A percentile compares a stretch with the other conserved stretches of the same genome.
These are phyloP conservation scores for Paxillus ammoniavirescens DNA, from an alignment of 768 basidiomycete genomes.

Conservation along the genomic window DNA sequence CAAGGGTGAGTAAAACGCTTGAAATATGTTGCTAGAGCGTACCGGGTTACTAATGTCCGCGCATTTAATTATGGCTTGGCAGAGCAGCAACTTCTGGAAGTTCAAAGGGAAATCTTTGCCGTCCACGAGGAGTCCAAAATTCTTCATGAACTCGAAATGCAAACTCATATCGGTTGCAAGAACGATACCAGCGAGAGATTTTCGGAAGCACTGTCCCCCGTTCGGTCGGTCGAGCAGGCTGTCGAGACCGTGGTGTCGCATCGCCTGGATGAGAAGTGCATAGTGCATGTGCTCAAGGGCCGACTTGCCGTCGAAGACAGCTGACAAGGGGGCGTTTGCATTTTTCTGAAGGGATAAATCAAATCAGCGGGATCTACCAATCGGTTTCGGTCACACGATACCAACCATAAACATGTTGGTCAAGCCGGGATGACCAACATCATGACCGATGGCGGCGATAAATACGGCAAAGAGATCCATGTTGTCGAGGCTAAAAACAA, in stretches of 20 bases:
- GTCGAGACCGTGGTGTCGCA: constrained; percentile 77
- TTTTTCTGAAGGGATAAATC: constrained; percentile 65
- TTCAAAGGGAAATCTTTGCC: constrained; percentile 40
- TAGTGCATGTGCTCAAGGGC: constrained; percentile 93
- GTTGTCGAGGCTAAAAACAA: constrained; percentile 46
- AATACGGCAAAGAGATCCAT: constrained; percentile 83
- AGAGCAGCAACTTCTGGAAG: constrained; percentile 65
- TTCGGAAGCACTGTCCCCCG: constrained; percentile 54
- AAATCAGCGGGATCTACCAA: not conserved
- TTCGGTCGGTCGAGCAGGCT: constrained; percentile 58
- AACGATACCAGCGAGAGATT: constrained; percentile 76
- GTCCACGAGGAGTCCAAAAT: constrained; percentile 51
- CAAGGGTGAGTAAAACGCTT: constrained; percentile 5
- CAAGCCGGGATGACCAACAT: constrained; percentile 95
- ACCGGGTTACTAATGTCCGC: constrained; percentile 99
- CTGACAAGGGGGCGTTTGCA: constrained; percentile 83
- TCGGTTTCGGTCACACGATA: constrained; percentile 11
- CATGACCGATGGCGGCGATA: constrained; percentile 94
- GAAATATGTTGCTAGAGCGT: constrained; percentile 33
- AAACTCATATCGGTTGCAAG: constrained; percentile 95
- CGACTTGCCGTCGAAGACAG: constrained; percentile 86
- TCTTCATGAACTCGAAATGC: constrained; percentile 79
- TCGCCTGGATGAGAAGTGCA: constrained; percentile 72
- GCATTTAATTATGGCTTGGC: constrained; percentile 93
- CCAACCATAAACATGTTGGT: constrained; percentile 92